These are phyloP conservation scores for Raffaelea ambrosiae DNA, from an alignment of 2,329 filamentous ascomycete species.

Conservation along the genomic window DNA sequence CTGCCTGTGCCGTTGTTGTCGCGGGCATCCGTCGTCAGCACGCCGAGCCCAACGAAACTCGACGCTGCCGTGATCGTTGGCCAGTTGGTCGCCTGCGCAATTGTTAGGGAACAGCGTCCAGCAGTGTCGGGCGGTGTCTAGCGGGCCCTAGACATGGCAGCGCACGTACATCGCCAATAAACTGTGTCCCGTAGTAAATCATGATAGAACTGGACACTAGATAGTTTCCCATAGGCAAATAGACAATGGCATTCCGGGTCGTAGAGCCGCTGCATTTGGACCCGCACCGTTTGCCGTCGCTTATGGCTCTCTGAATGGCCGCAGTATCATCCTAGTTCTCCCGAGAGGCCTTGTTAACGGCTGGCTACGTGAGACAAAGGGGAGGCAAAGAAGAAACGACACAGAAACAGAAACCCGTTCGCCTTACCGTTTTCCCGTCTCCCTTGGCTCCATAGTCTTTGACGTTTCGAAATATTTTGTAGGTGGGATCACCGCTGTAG, in stretches of 20 bases:
- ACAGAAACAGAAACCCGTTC: too few species aligned
- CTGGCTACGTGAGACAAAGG: too few species aligned
- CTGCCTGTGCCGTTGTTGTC: background rate
- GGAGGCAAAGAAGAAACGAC: too few species aligned
- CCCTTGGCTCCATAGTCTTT: too few species aligned
- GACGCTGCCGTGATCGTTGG: background rate
- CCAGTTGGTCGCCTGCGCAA: background rate
- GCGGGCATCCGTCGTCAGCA: constrained; percentile 4
- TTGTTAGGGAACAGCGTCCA: too few species aligned
- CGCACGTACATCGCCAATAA: constrained; percentile 4
- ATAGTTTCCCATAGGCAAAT: constrained; percentile 5
- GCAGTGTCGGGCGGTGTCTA: too few species aligned
- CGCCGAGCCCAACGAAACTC: constrained; percentile 5
- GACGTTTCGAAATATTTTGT: too few species aligned
- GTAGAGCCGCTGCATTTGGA: background rate
- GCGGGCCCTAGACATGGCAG: too few species aligned
- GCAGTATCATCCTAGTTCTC: background rate
- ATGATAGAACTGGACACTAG: constrained; percentile 5
- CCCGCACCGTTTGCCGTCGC: background rate
- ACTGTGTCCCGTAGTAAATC: constrained; percentile 4
- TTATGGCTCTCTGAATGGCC: background rate
- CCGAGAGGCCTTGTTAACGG: too few species aligned
- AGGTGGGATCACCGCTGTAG: too few species aligned
- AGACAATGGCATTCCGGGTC: constrained; percentile 5
- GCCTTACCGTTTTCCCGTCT: too few species aligned